phyloP scores from a whole-genome alignment of 345 rosid genomes.

The Gossypium raimondii region DNA sequence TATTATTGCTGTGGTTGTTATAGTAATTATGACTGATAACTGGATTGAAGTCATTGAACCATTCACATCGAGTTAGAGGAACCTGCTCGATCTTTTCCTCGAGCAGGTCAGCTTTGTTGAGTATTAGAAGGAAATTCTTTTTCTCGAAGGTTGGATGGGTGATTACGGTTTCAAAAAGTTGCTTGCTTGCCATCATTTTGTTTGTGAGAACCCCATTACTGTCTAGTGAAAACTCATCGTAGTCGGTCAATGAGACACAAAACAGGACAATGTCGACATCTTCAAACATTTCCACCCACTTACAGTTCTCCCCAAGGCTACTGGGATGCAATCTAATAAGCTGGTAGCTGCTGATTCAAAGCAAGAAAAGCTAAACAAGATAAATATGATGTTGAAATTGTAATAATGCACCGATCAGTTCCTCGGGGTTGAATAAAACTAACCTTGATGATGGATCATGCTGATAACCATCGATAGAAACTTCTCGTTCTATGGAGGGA shows the following conservation, averaged over 20 bases:
- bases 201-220: conserved; percentile 46
- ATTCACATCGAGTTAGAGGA: conserved; percentile 66
- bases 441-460: conserved; percentile 51
- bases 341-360: conserved; percentile 53
- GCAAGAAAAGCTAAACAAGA: background rate
- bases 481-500: conserved; percentile 37
- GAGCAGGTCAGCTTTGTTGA: conserved; percentile 75
- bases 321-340: conserved; percentile 71
- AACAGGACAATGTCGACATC: conserved; percentile 63
- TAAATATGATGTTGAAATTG: background rate
- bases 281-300: conserved; percentile 85
- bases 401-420: too few relatives aligned
- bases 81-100: conserved; percentile 60
- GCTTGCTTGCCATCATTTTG: conserved; percentile 81
- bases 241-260: conserved; percentile 66
- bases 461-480: conserved; percentile 29
- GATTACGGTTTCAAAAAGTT: conserved; percentile 53
- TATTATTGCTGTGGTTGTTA: conserved; percentile 16
- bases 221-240: conserved; percentile 48
- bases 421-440: conserved; percentile 9
- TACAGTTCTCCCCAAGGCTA: conserved; percentile 69
- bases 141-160: conserved; percentile 53
- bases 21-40: conserved; percentile 39
- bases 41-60: conserved; percentile 75
- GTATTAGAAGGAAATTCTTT: conserved; percentile 68